These are phyloP conservation scores for Verbena officinalis DNA, from an alignment of 257 asterid species.

Conservation along the genomic window DNA sequence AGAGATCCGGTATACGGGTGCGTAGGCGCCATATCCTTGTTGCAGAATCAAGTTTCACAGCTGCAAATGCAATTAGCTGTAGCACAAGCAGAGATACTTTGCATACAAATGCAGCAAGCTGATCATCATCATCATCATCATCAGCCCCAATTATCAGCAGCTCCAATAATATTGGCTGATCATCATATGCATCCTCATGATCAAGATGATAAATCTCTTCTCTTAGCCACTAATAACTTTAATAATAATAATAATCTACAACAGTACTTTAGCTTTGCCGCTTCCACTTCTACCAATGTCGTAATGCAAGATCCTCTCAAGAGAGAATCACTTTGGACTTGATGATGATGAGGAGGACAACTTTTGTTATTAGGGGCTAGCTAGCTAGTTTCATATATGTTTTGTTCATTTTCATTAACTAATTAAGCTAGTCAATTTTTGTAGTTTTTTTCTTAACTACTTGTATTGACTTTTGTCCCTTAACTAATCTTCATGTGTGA, in stretches of 20 bases:
- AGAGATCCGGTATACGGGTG: conserved; percentile 91
- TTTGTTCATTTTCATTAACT: too few species aligned
- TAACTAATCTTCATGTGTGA: not conserved
- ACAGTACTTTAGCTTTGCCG: conserved; percentile 64
- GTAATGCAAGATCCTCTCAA: conserved; percentile 85
- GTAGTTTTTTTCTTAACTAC: conserved; percentile 29
- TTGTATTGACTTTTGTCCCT: conserved; percentile 29
- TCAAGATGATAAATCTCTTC: conserved; percentile 51
- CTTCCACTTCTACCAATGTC: conserved; percentile 49
- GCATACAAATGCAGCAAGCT: conserved; percentile 88
- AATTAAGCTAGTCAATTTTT: not conserved
- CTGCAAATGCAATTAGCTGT: conserved; percentile 83
- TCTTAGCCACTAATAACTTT: conserved; percentile 42
- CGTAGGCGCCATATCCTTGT: conserved; percentile 79
- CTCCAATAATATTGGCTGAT: too few species aligned
- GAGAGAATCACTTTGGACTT: conserved; percentile 91
- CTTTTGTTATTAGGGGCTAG: conserved; percentile 7
- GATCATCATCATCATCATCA: too few species aligned
- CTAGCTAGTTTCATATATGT: too few species aligned
- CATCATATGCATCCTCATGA: conserved; percentile 25
- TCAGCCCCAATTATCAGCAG: too few species aligned
- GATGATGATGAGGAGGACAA: conserved; percentile 16
- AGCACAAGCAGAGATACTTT: conserved; percentile 83
- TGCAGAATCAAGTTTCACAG: conserved; percentile 85
- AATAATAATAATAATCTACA: conserved; percentile 46